phyloP scores from a whole-genome alignment of 108 stramenopile genomes.

The Cyclostephanos invisitatus region DNA sequence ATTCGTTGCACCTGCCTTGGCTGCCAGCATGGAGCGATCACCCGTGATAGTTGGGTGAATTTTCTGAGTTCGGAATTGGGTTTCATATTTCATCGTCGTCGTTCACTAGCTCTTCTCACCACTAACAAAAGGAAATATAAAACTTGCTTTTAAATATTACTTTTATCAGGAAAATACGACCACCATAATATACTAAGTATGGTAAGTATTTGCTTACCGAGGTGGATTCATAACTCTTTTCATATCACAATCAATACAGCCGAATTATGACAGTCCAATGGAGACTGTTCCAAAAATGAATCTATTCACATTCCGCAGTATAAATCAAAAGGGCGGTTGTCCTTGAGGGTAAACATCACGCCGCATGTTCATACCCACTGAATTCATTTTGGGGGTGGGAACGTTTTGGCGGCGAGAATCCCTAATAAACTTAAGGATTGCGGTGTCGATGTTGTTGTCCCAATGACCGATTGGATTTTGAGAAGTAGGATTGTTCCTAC shows the following conservation, averaged over 20 bases:
- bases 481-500: background rate
- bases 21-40: conserved; percentile 7
- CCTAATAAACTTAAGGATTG: background rate
- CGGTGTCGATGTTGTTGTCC: background rate
- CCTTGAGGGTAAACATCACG: background rate
- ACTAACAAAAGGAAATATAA: too few relatives aligned
- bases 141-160: too few relatives aligned
- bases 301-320: background rate
- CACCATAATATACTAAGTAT: too few relatives aligned
- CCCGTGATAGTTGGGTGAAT: too few relatives aligned
- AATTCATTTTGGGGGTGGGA: background rate
- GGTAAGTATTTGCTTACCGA: too few relatives aligned
- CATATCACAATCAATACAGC: too few relatives aligned
- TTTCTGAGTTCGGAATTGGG: background rate
- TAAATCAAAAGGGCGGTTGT: background rate
- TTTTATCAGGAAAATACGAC: too few relatives aligned
- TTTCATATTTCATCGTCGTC: conserved; percentile 2
- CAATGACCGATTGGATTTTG: background rate
- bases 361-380: background rate
- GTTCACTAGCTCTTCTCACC: background rate
- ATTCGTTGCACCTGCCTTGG: conserved; percentile 2
- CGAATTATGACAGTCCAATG: too few relatives aligned
- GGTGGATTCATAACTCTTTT: too few relatives aligned
- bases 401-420: background rate
- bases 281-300: too few relatives aligned